Conservation (phyloP, 106 monocot genomes). For the Dendrobium huoshanense region DNA sequence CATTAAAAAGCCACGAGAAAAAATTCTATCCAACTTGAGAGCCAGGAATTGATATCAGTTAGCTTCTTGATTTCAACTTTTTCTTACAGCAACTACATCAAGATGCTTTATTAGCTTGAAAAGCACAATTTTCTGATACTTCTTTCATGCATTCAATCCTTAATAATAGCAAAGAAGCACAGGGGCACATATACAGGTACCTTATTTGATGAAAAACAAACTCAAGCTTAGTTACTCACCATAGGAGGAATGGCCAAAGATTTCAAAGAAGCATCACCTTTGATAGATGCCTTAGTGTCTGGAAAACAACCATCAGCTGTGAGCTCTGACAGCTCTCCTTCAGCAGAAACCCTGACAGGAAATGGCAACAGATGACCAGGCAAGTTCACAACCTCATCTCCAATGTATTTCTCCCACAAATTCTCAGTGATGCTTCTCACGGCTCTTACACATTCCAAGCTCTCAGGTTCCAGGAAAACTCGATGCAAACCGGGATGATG, state of each 20-base stretch:
- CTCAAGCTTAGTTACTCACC: slow-evolving; percentile 28
- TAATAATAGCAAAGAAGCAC: not conserved
- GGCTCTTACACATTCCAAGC: slow-evolving; percentile 41
- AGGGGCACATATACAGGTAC: not conserved
- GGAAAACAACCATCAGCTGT: slow-evolving; percentile 38
- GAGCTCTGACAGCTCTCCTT: slow-evolving; percentile 37
- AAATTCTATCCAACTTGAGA: too few relatives aligned
- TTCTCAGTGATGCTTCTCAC: slow-evolving; percentile 27
- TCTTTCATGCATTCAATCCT: not conserved
- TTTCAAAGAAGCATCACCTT: slow-evolving; percentile 24
- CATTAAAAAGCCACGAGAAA: too few relatives aligned
- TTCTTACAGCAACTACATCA: too few relatives aligned
- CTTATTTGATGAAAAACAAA: not conserved
- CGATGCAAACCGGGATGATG: slow-evolving; percentile 6
- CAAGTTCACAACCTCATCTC: slow-evolving; percentile 39
- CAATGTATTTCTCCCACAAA: slow-evolving; percentile 38
- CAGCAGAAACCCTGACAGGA: slow-evolving; percentile 42
- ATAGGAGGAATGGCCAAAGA: slow-evolving; percentile 36
- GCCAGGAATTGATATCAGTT: too few relatives aligned
- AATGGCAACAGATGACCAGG: slow-evolving; percentile 58
- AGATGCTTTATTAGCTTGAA: too few relatives aligned
- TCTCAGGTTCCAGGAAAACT: slow-evolving; percentile 45
- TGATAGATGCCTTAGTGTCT: slow-evolving; percentile 42
- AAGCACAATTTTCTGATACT: too few relatives aligned
- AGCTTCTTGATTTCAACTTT: too few relatives aligned